These are phyloP conservation scores for Nidularia pulvinata DNA, from an alignment of 768 basidiomycete species.

Conservation along the genomic window DNA sequence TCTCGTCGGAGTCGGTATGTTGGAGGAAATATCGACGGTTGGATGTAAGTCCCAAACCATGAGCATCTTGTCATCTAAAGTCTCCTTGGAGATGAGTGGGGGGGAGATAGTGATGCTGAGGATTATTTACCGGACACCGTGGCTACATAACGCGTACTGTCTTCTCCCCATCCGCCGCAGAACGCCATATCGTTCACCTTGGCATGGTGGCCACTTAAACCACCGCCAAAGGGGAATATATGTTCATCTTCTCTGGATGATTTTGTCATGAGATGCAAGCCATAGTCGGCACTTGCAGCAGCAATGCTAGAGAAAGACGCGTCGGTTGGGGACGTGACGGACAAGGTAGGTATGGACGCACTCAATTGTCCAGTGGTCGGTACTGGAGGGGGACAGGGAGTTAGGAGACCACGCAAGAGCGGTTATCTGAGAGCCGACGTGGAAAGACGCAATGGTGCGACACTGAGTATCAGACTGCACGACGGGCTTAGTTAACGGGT, in stretches of 20 bases:
- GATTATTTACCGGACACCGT: conserved; percentile 67
- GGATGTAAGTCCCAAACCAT: conserved; percentile 90
- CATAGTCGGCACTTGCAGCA: conserved; percentile 67
- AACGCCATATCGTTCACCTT: conserved; percentile 79
- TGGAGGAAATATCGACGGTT: conserved; percentile 38
- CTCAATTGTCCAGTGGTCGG: conserved; percentile 75
- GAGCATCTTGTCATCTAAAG: conserved; percentile 76
- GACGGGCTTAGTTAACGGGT: conserved; percentile 5
- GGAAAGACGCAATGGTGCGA: conserved; percentile 65
- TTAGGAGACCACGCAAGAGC: conserved; percentile 80
- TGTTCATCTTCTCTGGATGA: conserved; percentile 42
- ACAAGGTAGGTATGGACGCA: conserved; percentile 26
- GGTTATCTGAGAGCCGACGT: conserved; percentile 70
- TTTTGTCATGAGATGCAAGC: conserved; percentile 70
- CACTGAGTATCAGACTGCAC: conserved; percentile 39
- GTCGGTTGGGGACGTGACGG: not conserved
- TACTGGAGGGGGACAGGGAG: conserved; percentile 62
- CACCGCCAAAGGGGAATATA: conserved; percentile 75
- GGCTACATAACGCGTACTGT: conserved; percentile 73
- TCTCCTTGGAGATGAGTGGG: conserved; percentile 2
- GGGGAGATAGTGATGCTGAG: conserved; percentile 2
- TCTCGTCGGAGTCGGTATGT: conserved; percentile 22
- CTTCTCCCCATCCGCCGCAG: conserved; percentile 72
- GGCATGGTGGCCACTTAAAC: conserved; percentile 80
- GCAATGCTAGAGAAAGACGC: conserved; percentile 45